Evolutionary conservation across 192 early-diverging fungal species (phyloP).

Genomic region (Dissophora ornata): DNA sequence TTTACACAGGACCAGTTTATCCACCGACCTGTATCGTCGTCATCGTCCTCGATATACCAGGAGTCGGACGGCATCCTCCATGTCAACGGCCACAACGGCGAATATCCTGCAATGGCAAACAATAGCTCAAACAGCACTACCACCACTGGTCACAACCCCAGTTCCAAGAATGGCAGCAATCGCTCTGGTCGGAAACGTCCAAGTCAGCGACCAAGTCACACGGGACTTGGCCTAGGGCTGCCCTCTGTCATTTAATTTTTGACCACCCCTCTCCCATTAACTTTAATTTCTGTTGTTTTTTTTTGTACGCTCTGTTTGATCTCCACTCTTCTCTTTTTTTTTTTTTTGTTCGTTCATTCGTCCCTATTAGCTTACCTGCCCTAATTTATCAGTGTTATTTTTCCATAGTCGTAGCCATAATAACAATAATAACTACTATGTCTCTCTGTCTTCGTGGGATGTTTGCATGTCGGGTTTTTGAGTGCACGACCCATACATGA

Average conservation of each 20-base stretch:
- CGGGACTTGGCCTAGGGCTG: constrained; percentile 16
- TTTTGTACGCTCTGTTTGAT: neutral
- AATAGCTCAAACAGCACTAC: neutral
- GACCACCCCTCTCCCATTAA: constrained; percentile 14
- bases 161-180: constrained; percentile 3
- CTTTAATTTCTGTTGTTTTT: neutral
- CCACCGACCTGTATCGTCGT: constrained; percentile 9
- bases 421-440: too few species aligned
- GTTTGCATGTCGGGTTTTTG: too few species aligned
- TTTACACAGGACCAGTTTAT: neutral
- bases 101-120: neutral
- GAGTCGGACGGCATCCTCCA: constrained; percentile 18
- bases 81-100: constrained; percentile 1
- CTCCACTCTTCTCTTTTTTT: constrained; percentile 5
- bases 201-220: constrained; percentile 12
- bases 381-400: too few species aligned
- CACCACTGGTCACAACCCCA: neutral
- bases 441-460: too few species aligned
- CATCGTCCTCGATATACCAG: constrained; percentile 17
- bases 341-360: constrained; percentile 2
- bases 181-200: constrained; percentile 12
- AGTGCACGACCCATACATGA: too few species aligned
- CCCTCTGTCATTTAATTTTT: constrained; percentile 16
- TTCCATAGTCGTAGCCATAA: too few species aligned
- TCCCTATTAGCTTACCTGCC: too few species aligned